phyloP scores from a whole-genome alignment of 2,329 filamentous ascomycete genomes.

The Amauroascus niger region DNA sequence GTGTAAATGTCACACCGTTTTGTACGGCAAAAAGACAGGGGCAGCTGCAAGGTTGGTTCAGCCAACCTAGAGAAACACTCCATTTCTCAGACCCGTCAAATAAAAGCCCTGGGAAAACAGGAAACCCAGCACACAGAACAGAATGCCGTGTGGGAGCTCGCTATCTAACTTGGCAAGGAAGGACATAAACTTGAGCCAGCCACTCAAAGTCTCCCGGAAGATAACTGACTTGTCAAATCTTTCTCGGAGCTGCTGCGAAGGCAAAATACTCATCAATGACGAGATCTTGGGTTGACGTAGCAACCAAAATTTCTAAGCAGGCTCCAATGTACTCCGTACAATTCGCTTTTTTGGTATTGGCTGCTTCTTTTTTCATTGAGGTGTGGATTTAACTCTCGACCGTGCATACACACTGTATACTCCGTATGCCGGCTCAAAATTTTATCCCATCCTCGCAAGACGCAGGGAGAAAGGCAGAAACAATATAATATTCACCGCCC shows the following conservation, averaged over 20 bases:
- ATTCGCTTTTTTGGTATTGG: background rate
- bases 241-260: background rate
- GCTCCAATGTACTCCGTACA: background rate
- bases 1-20: constrained; percentile 12
- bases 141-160: background rate
- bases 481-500: background rate
- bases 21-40: constrained; percentile 1
- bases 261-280: constrained; percentile 8
- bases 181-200: background rate
- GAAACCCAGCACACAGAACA: background rate
- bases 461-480: background rate
- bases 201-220: background rate
- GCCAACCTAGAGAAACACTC: background rate
- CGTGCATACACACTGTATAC: background rate
- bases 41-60: constrained; percentile 8
- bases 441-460: background rate
- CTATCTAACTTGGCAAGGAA: background rate
- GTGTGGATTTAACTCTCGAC: background rate
- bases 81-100: background rate
- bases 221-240: background rate
- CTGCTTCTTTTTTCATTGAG: background rate
- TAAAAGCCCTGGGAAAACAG: background rate
- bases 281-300: constrained; percentile 5
- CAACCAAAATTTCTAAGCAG: background rate
- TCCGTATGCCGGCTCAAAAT: too few species aligned